Percentiles rank a stretch among this genome's conserved stretches.
These are phyloP conservation scores for Teunomyces kruisii DNA, from an alignment of 805 yeast genomes.

Conservation along the genomic window DNA sequence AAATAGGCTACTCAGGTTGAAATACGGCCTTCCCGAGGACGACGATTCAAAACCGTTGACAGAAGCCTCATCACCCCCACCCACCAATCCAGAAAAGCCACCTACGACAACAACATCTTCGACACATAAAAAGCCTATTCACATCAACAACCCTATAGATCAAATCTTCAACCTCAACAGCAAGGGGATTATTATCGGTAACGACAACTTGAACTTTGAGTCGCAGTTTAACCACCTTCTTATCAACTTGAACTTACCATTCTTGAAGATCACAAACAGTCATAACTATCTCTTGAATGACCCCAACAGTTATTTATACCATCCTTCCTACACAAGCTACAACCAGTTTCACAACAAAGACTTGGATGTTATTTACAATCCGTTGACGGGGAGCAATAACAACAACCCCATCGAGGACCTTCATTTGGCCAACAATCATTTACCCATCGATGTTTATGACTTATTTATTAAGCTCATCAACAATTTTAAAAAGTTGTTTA, in stretches of 20 bases:
- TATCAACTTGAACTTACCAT: constrained; percentile 43
- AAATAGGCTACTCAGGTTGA: constrained; percentile 34
- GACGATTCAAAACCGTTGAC: not conserved
- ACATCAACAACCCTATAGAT: constrained; percentile 44
- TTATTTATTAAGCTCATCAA: constrained; percentile 44
- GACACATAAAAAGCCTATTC: constrained; percentile 11
- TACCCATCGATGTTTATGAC: constrained; percentile 43
- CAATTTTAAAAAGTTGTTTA: constrained; percentile 41
- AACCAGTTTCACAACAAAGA: constrained; percentile 37
- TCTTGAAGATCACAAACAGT: constrained; percentile 43
- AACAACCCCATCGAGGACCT: constrained; percentile 6
- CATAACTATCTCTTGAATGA: constrained; percentile 43
- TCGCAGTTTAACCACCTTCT: constrained; percentile 45
- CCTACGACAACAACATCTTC: constrained; percentile 7
- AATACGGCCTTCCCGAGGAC: not conserved
- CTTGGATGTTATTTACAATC: constrained; percentile 40
- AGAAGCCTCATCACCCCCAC: not conserved
- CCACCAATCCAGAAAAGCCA: not conserved
- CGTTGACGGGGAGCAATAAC: constrained; percentile 28
- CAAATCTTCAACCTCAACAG: constrained; percentile 44
- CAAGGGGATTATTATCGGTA: constrained; percentile 45
- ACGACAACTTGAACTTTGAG: constrained; percentile 45
- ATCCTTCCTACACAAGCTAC: constrained; percentile 37
- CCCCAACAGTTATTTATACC: constrained; percentile 42
- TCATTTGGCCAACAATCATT: constrained; percentile 13